Evolutionary conservation across 345 rosid genomes (phyloP), one percentile per base, ranked within the genome.

Genomic region (Sisymbrium irio): DNA sequence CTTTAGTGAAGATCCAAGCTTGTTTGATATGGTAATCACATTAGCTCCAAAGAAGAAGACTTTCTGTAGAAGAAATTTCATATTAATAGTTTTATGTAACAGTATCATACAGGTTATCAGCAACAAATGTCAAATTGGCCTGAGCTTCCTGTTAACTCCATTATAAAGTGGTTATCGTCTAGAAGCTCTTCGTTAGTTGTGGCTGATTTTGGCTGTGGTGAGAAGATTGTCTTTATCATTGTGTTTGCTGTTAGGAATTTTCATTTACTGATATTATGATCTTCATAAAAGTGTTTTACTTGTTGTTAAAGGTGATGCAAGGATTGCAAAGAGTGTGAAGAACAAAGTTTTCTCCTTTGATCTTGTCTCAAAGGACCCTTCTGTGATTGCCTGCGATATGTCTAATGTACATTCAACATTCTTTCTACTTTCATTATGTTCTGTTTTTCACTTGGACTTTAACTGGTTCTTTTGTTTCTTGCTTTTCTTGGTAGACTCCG

Each of bases 131-230:
- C 86, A 9, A 90, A 80, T 72, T 95, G 99, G 99, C 97, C 99
- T 22, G 96, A 89, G 81, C 88, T 73, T 73, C 97, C 99, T 14
- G 89, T 92, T 70, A 90, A 89, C 68, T 83, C 82, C 45, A 84
- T 95, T 13, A 81, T 84, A 18, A 82, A 82, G 27, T 95, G 97
- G 97, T 70, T 95, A 18, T 76, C 78, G 44, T 83, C 64, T 64
- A 85, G 35, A 19, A 87, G 86, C 81, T 72, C 97, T 77, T 87
- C 96, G 64, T 65, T 95, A 69, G 79, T 84, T 10, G 93, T 95
- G n/a, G 96, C 99, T 66, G 99, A 95, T 87, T 95, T 95, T 77
- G 99, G 99, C 28, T 95, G 99, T 66, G 97, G 97, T 95, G 73
- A 91, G 89, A 50, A 86, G 85, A 30, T 57, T 79, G 62, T 69